Evolutionary conservation across 2,329 filamentous ascomycete species (phyloP).

Genomic region (Paraphoma sp.): DNA sequence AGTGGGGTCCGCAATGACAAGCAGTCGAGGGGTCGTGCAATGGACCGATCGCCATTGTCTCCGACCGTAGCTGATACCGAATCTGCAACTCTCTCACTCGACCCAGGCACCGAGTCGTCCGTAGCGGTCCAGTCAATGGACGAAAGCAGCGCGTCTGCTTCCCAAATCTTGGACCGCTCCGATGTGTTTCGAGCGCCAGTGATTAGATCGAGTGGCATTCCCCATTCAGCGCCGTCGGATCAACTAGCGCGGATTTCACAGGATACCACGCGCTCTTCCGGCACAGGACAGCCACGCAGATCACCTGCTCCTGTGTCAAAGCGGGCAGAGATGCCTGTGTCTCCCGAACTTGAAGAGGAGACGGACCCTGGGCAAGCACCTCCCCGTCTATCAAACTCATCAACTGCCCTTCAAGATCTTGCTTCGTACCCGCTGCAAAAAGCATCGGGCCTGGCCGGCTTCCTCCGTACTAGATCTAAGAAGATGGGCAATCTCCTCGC

Average conservation of each 20-base stretch:
- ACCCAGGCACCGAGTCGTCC: conserved; percentile 77
- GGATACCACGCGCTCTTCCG: conserved; percentile 47
- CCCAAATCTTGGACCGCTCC: conserved; percentile 86
- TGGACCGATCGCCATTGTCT: conserved; percentile 56
- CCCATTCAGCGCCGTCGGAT: conserved; percentile 31
- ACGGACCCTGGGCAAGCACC: conserved; percentile 30
- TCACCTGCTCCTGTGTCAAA: conserved; percentile 19
- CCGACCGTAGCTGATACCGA: conserved; percentile 67
- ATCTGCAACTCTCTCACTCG: conserved; percentile 76
- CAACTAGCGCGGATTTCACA: conserved; percentile 39
- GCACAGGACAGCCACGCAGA: conserved; percentile 20
- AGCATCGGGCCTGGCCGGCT: conserved; percentile 82
- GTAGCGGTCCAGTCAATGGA: conserved; percentile 67
- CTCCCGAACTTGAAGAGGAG: conserved; percentile 35
- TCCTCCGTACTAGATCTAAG: conserved; percentile 78
- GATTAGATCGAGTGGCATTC: conserved; percentile 49
- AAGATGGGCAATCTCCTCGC: conserved; percentile 83
- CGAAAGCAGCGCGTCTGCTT: conserved; percentile 80
- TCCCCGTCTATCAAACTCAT: conserved; percentile 49
- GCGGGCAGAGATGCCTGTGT: conserved; percentile 13
- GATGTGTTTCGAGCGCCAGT: conserved; percentile 87
- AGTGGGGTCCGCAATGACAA: conserved; percentile 65
- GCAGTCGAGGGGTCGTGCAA: conserved; percentile 56
- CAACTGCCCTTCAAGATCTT: conserved; percentile 64
- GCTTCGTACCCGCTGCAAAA: conserved; percentile 82